A percentile compares a stretch with the other conserved stretches of the same genome.
Evolutionary conservation across 1,139 yeast species (phyloP).

Genomic region (Trichomonascaceae sp.): DNA sequence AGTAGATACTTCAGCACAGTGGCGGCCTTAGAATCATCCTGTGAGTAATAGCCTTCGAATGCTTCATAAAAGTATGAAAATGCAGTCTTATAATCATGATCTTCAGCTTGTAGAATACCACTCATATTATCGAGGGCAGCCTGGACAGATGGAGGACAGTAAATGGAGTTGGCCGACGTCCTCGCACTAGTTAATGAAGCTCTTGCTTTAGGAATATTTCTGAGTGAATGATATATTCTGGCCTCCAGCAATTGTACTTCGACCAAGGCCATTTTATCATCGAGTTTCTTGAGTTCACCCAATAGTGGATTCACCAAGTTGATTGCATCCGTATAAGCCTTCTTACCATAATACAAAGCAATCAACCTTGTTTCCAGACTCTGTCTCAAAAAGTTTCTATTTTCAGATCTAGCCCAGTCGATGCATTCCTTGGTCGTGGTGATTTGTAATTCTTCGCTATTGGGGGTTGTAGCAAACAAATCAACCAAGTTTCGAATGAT

Average conservation of each 20-base stretch:
- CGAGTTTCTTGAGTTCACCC: constrained; percentile 83
- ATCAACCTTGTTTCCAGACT: constrained; percentile 80
- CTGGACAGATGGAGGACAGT: constrained; percentile 89
- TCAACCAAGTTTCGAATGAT: constrained; percentile 66
- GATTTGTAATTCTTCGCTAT: constrained; percentile 67
- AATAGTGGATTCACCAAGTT: constrained; percentile 65
- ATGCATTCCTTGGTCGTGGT: constrained; percentile 71
- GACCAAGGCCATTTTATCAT: constrained; percentile 90
- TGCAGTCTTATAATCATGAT: constrained; percentile 93
- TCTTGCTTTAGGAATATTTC: constrained; percentile 87
- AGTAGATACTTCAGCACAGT: constrained; percentile 87
- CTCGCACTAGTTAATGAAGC: constrained; percentile 94
- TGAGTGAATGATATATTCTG: constrained; percentile 81
- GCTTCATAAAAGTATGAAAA: constrained; percentile 93
- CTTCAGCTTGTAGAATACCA: constrained; percentile 95
- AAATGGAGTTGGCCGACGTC: constrained; percentile 92
- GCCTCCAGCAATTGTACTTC: constrained; percentile 93
- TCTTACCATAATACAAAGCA: constrained; percentile 60
- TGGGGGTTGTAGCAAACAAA: constrained; percentile 45
- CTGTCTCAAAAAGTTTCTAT: constrained; percentile 84
- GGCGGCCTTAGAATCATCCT: constrained; percentile 57
- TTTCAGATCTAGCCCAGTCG: constrained; percentile 79
- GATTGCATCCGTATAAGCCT: constrained; percentile 64
- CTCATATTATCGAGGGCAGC: constrained; percentile 94
- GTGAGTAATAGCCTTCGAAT: constrained; percentile 73